Evolutionary conservation across 2,329 filamentous ascomycete species (phyloP), one percentile per base, ranked within the genome.

Genomic region (Aspergillus uvarum): DNA sequence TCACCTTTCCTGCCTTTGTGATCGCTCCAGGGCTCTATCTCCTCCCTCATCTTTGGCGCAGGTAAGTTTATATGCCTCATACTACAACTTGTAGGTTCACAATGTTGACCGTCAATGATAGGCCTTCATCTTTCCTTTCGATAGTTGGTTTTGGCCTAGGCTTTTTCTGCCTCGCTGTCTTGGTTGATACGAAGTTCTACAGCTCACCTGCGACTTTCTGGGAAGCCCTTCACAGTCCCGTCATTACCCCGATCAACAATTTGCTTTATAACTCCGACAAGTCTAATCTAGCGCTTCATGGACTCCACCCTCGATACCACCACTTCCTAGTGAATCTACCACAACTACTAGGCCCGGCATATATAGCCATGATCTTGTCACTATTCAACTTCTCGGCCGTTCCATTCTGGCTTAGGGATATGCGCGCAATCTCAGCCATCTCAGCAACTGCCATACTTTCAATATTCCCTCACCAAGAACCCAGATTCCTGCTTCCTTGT

Each of bases 1-100:
- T 98, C 70, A 99, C 95, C 10, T 98, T 98, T 75, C 94, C 94
- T 50, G 94, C 93, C 14, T 99, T 96, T 74, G 79, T 99, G 63
- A 75, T 96, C 60, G 86, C 97, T 72, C 94, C 95, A 56, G 89
- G 89, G 38, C 79, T 96, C 72, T 88, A 88, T 72, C 82, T 99
- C 71, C 81, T 98, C 74, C 92, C 92, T 65, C 90, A 96, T 80
- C 95, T 96, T 72, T 79, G 85, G 74, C 87, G 87, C 75, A 94
- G 89, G 90, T 95, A 77, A 72, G 85, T 79, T 26, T 22, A 32
- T 53, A 16, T 19, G 10, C 12, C 22, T 12, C 12, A 29, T 38
- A 24, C 22, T 38, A 56, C 22, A 47, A 31, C 54, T 44, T 24
- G 38, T 22, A 21, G 21, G 16, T 48, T 22, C 6, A 48, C 32